These are phyloP conservation scores for Flagelloscypha sp. DNA, from an alignment of 768 basidiomycete species.

Conservation along the genomic window DNA sequence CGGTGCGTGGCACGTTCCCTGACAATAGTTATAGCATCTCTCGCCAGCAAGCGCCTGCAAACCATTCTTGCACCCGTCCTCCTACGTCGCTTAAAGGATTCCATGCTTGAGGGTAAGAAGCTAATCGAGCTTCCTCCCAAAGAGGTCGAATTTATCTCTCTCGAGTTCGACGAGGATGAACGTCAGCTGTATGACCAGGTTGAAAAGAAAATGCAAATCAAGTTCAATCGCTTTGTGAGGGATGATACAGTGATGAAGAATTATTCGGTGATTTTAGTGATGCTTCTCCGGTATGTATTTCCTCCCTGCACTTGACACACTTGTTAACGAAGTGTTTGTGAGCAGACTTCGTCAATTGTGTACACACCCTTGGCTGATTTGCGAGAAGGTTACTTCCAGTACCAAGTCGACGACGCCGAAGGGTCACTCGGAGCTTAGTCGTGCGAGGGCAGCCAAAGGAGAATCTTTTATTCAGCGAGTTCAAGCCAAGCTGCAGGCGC, in stretches of 20 bases:
- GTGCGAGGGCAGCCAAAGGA: too few species aligned
- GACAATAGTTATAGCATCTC: constrained; percentile 33
- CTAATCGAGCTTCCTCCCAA: constrained; percentile 61
- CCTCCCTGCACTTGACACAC: not conserved
- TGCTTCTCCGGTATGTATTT: constrained; percentile 23
- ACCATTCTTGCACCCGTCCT: constrained; percentile 45
- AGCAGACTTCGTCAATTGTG: constrained; percentile 63
- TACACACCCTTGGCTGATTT: constrained; percentile 59
- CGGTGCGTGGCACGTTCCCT: too few species aligned
- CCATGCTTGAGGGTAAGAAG: constrained; percentile 54
- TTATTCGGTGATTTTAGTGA: constrained; percentile 46
- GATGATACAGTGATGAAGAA: constrained; percentile 65
- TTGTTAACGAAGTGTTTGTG: not conserved
- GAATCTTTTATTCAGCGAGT: too few species aligned
- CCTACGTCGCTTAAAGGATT: constrained; percentile 57
- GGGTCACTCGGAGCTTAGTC: constrained; percentile 33
- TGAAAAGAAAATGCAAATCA: constrained; percentile 44
- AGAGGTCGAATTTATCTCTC: constrained; percentile 37
- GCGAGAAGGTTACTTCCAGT: constrained; percentile 42
- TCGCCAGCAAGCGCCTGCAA: constrained; percentile 54
- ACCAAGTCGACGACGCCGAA: constrained; percentile 29
- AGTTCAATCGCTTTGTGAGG: constrained; percentile 54
- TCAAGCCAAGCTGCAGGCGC: too few species aligned
- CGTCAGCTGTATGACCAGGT: constrained; percentile 55
- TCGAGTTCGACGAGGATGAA: constrained; percentile 56